Evolutionary conservation across 2,329 filamentous ascomycete genomes (phyloP).

Genomic region (Calonectria fujianensis): DNA sequence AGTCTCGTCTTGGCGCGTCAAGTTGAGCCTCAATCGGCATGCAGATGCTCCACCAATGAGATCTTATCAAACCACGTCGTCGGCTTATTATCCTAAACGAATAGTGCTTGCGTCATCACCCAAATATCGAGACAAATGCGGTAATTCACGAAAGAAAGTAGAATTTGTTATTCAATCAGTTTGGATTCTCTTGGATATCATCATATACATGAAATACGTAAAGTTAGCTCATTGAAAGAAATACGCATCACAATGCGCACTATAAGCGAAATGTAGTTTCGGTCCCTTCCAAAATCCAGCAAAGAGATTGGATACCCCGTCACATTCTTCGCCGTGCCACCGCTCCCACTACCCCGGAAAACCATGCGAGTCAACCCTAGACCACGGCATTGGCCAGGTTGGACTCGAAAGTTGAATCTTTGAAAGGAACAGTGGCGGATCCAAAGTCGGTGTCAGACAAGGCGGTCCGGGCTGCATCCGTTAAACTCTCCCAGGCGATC

Average conservation of each 20-base stretch:
- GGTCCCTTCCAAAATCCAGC: not conserved
- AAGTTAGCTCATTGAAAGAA: not conserved
- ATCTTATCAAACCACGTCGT: not conserved
- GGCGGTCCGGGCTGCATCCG: slow-evolving; percentile 60
- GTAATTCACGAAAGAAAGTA: not conserved
- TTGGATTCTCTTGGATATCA: not conserved
- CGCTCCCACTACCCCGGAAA: not conserved
- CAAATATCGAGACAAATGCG: not conserved
- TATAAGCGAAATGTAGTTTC: not conserved
- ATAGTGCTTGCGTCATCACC: slow-evolving; percentile 19
- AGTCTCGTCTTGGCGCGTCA: not conserved
- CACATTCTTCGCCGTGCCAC: not conserved
- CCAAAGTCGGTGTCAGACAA: slow-evolving; percentile 65
- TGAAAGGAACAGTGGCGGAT: slow-evolving; percentile 65
- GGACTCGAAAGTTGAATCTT: slow-evolving; percentile 54
- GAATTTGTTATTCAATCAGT: no score
- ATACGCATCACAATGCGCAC: not conserved
- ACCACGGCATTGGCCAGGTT: slow-evolving; percentile 50
- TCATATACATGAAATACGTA: slow-evolving; percentile 15
- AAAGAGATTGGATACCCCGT: not conserved
- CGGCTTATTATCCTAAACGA: slow-evolving; percentile 17
- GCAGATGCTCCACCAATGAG: slow-evolving; percentile 6
- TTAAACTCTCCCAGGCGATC: slow-evolving; percentile 66
- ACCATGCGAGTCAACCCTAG: slow-evolving; percentile 21
- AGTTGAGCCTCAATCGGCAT: not conserved